Conservation (phyloP, 2,329 filamentous ascomycete species). For the Fusarium napiforme region DNA sequence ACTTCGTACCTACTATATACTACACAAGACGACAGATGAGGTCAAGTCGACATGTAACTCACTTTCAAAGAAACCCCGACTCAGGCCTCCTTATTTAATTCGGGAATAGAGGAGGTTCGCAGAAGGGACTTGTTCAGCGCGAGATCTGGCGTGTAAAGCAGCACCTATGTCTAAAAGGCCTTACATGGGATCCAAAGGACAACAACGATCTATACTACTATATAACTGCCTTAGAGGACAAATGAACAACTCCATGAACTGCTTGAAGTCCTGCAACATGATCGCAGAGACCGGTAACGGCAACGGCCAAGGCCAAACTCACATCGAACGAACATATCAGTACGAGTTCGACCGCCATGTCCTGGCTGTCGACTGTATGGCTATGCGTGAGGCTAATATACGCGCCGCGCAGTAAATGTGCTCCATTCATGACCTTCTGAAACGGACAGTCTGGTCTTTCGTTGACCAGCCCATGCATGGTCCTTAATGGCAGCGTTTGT, state of each 20-base stretch:
- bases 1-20: neutral
- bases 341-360: no score
- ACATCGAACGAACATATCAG: neutral
- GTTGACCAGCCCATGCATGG: no score
- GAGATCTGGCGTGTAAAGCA: neutral
- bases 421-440: neutral
- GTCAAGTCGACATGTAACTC: neutral
- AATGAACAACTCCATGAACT: neutral
- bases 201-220: accelerated
- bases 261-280: neutral
- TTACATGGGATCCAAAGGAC: neutral
- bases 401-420: neutral
- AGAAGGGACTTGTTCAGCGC: neutral
- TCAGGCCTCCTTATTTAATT: no score
- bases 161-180: neutral
- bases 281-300: neutral
- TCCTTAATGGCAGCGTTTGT: no score
- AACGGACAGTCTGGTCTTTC: neutral
- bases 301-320: neutral
- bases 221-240: no score
- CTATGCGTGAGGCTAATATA: no score
- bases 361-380: no score
- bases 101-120: no score
- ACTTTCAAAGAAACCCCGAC: neutral
- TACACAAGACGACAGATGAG: neutral